A percentile compares a stretch with the other conserved stretches of the same genome.
Conservation (phyloP, 495 filamentous ascomycete genomes). For the Endocarpon pusillum region DNA sequence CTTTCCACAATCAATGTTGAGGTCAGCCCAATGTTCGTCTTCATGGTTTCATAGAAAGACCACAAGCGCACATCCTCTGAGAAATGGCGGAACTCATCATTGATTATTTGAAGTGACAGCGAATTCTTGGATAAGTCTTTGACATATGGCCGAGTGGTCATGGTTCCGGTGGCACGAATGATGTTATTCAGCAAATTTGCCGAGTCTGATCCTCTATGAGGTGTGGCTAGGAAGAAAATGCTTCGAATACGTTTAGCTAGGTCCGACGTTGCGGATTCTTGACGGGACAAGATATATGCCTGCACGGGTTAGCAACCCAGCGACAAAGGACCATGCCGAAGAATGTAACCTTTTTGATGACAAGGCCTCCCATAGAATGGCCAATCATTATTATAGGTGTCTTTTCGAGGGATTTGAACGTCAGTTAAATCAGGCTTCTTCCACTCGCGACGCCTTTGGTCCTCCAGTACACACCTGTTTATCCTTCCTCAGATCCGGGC, state of each 20-base stretch:
- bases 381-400: slow-evolving; percentile 28
- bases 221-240: slow-evolving; percentile 35
- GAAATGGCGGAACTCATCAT: slow-evolving; percentile 16
- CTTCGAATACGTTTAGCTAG: slow-evolving; percentile 20
- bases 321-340: slow-evolving; percentile 11
- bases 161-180: slow-evolving; percentile 6
- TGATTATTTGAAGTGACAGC: slow-evolving; percentile 11
- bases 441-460: background rate
- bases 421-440: slow-evolving; percentile 6
- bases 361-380: slow-evolving; percentile 37
- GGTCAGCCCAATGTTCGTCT: slow-evolving; percentile 12
- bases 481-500: too few relatives aligned
- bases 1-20: slow-evolving; percentile 26
- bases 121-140: slow-evolving; percentile 8
- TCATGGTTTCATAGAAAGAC: slow-evolving; percentile 23
- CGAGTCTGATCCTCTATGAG: slow-evolving; percentile 31
- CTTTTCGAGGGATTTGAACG: slow-evolving; percentile 3
- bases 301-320: slow-evolving; percentile 5
- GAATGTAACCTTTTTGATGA: slow-evolving; percentile 37
- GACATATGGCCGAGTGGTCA: slow-evolving; percentile 7
- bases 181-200: slow-evolving; percentile 25
- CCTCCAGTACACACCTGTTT: background rate
- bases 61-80: slow-evolving; percentile 10
- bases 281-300: slow-evolving; percentile 13
- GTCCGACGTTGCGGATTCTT: slow-evolving; percentile 10